A percentile compares a stretch with the other conserved stretches of the same genome.
Conservation (phyloP, 2,329 filamentous ascomycete species). For the Alternaria gaisen region DNA sequence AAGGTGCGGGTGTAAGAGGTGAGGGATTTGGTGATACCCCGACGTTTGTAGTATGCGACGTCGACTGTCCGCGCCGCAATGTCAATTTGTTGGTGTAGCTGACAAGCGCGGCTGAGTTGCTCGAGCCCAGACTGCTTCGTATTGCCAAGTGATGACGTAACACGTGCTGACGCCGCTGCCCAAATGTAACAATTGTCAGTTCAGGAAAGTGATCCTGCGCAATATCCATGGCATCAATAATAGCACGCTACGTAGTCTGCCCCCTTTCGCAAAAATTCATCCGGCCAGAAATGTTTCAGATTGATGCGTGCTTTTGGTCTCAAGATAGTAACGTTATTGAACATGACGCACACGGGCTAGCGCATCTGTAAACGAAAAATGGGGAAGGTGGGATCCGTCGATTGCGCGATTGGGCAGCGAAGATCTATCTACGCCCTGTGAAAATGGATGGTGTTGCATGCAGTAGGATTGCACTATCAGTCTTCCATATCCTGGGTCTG, state of each 20-base stretch:
- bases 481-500: background rate
- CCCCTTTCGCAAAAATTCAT: background rate
- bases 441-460: background rate
- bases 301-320: conserved; percentile 14
- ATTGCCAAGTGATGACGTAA: conserved; percentile 42
- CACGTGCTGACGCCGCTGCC: conserved; percentile 16
- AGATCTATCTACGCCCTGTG: background rate
- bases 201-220: background rate
- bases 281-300: background rate
- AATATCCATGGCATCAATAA: background rate
- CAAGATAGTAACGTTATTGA: conserved; percentile 2
- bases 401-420: conserved; percentile 2
- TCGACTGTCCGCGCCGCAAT: conserved; percentile 16
- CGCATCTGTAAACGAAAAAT: conserved; percentile 15
- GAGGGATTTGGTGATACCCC: background rate
- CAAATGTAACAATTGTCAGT: background rate
- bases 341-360: conserved; percentile 24
- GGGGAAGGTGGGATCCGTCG: conserved; percentile 6
- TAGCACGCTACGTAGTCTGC: background rate
- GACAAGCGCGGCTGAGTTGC: conserved; percentile 31
- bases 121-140: conserved; percentile 14
- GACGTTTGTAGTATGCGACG: conserved; percentile 2
- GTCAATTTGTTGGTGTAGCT: conserved; percentile 23
- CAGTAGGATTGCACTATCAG: background rate
- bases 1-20: background rate